These are phyloP conservation scores for Galerina marginata DNA, from an alignment of 768 basidiomycete species.

Conservation along the genomic window DNA sequence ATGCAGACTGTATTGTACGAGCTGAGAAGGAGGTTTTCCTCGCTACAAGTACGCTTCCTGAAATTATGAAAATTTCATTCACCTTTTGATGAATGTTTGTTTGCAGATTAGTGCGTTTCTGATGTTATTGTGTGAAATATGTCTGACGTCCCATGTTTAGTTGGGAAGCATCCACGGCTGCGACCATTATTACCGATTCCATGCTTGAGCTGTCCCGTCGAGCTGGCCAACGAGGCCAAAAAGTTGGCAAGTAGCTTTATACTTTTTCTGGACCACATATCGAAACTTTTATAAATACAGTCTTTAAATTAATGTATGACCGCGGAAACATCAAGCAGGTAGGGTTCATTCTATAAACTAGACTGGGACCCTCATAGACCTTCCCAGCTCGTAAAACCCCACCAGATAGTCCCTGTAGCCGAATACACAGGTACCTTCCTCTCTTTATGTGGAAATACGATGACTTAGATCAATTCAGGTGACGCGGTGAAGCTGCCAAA, in stretches of 20 bases:
- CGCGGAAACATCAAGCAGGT: constrained; percentile 17
- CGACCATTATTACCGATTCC: constrained; percentile 2
- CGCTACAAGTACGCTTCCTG: constrained; percentile 8
- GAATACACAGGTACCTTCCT: constrained; percentile 10
- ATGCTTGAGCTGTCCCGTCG: constrained; percentile 11
- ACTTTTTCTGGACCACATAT: not conserved
- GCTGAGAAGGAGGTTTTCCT: constrained; percentile 20
- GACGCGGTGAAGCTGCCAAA: constrained; percentile 12
- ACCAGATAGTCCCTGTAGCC: constrained; percentile 15
- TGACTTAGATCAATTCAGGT: not conserved
- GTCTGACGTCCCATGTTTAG: not conserved
- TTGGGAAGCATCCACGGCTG: constrained; percentile 11
- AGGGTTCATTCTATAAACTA: not conserved
- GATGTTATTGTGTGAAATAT: not conserved
- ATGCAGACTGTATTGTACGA: constrained; percentile 16
- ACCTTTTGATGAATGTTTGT: no score
- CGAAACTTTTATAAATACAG: not conserved
- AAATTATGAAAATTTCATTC: no score
- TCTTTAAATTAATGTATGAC: constrained; percentile 19
- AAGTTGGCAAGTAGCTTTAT: not conserved
- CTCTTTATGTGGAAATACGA: not conserved
- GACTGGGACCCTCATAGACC: not conserved
- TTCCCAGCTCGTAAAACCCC: constrained; percentile 7
- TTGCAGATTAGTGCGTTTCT: constrained; percentile 7
- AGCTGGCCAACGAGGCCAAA: constrained; percentile 5